Evolutionary conservation across 306 rosid genomes (phyloP).

Genomic region (Cercis canadensis): DNA sequence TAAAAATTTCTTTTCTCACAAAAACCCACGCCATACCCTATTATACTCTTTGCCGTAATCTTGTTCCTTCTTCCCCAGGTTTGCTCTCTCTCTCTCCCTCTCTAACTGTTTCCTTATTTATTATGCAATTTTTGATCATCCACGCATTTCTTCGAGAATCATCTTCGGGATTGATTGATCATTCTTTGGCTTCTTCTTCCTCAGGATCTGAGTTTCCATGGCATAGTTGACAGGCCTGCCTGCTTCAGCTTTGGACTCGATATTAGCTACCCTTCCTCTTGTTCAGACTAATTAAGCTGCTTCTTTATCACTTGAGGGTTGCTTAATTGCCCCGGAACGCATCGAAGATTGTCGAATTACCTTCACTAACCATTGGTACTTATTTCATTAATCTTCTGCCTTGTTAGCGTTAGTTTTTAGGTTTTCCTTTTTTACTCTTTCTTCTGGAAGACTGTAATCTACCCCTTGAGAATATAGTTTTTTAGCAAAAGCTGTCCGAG

Average conservation of each 20-base stretch:
- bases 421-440: no score
- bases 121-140: no score
- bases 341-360: slow-evolving; percentile 5
- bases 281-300: not conserved
- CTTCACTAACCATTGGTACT: slow-evolving; percentile 28
- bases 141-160: not conserved
- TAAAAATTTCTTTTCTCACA: not conserved
- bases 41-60: slow-evolving; percentile 8
- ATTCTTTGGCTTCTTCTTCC: slow-evolving; percentile 15
- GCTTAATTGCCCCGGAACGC: slow-evolving; percentile 10
- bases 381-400: not conserved
- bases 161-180: slow-evolving; percentile 33
- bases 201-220: slow-evolving; percentile 31
- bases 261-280: no score
- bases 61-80: slow-evolving; percentile 39
- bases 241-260: slow-evolving; percentile 11
- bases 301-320: slow-evolving; percentile 1
- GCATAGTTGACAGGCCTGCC: not conserved
- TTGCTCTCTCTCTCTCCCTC: not conserved
- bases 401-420: not conserved
- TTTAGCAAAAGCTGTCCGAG: not conserved
- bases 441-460: not conserved
- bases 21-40: slow-evolving; percentile 18
- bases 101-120: not conserved
- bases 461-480: not conserved